Conservation (phyloP, 2,329 filamentous ascomycete genomes). For the Fusarium ambrosium region DNA sequence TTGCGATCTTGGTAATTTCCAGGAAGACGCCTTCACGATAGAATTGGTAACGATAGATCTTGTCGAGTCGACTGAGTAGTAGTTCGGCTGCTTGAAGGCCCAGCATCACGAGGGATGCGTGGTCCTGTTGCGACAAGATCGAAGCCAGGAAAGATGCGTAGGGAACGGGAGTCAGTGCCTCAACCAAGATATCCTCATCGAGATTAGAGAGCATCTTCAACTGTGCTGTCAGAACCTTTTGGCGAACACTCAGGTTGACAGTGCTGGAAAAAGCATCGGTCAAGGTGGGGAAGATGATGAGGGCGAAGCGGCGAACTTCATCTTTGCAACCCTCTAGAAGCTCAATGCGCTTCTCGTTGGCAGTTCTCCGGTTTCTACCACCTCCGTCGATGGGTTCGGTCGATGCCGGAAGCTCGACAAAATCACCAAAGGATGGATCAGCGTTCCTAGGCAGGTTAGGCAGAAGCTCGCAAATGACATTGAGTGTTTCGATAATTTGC, state of each 20-base stretch:
- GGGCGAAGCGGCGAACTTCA: constrained; percentile 90
- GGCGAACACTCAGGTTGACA: constrained; percentile 92
- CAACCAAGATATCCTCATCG: constrained; percentile 85
- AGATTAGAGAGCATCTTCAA: constrained; percentile 98
- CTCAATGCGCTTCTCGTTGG: constrained; percentile 85
- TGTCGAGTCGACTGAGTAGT: constrained; percentile 84
- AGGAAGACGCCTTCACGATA: constrained; percentile 96
- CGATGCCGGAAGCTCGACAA: constrained; percentile 57
- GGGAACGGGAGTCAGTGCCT: constrained; percentile 87
- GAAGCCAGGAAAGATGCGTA: constrained; percentile 97
- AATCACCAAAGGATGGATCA: constrained; percentile 59
- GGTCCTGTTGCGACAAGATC: constrained; percentile 95
- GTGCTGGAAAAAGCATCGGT: constrained; percentile 98
- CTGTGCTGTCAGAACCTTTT: constrained; percentile 96
- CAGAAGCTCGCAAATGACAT: constrained; percentile 95
- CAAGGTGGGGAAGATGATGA: constrained; percentile 93
- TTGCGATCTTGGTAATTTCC: constrained; percentile 87
- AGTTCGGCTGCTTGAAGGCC: constrained; percentile 92
- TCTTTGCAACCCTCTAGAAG: constrained; percentile 85
- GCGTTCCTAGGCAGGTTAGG: constrained; percentile 76
- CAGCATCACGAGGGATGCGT: constrained; percentile 86
- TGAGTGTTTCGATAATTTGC: constrained; percentile 96
- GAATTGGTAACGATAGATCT: constrained; percentile 95
- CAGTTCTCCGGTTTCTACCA: constrained; percentile 57
- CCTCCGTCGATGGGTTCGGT: constrained; percentile 55